Evolutionary conservation across 2,329 filamentous ascomycete genomes (phyloP), one percentile per base, ranked within the genome.

Genomic region (Dothistroma septosporum): DNA sequence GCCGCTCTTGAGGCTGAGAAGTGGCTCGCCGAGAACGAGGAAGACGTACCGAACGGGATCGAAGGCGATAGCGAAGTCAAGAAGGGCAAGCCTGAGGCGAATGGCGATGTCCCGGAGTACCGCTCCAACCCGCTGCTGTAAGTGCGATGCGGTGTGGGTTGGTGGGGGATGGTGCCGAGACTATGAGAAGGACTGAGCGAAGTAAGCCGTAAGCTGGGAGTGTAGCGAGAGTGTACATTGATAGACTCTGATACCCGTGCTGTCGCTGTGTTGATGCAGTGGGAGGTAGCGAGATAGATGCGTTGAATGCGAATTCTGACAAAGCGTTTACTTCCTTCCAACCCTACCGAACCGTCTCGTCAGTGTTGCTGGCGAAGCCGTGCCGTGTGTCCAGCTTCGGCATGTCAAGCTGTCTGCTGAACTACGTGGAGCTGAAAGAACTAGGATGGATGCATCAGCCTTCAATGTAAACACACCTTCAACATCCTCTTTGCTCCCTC

Each of bases 1-100:
- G 94, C 94, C 57, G 94, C 93, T 11, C 85, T 99, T 58, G 94
- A 99, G 74, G 93, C 93, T 10, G 94, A 99, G 79, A 96, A 96
- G 77, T 97, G 85, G 81, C 81, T 99, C 58, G 82, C 90, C 6
- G 93, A 97, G 72, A 78, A 83, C 53, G 90, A 93, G 70, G 90
- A 93, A 70, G 71, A 80, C 12, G 66, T 66, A 3, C 74, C 79
- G 35, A 77, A 79, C 68, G 74, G 76, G 5, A 78, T 80, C 69
- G 81, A 81, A 65, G 78, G 79, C 63, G 78, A 78, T 57, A 77
- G 76, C 68, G 77, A 79, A 63, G 78, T 76, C 57, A 77, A 79
- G 72, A 81, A 80, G 69, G 67, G 68, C 53, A 53, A 53, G 50
- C 31, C 50, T 35, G 77, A 83, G 64, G 74, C 75, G 65, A 82